Conservation (phyloP, 768 basidiomycete genomes). For the Russula brevipes region DNA sequence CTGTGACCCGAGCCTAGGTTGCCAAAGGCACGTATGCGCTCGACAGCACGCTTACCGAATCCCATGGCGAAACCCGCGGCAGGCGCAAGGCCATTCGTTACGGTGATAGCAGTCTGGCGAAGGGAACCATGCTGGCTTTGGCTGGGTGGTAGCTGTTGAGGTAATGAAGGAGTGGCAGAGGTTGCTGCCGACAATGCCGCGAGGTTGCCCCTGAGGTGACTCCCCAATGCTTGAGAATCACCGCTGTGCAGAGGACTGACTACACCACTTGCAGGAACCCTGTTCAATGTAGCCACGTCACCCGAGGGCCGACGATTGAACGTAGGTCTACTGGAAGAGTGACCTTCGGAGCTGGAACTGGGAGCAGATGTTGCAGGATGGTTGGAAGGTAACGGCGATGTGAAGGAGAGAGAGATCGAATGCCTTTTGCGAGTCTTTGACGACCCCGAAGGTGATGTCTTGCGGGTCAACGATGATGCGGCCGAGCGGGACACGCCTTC, state of each 20-base stretch:
- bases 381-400: conserved; percentile 31
- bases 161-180: conserved; percentile 29
- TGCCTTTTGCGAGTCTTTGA: conserved; percentile 50
- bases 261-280: conserved; percentile 40
- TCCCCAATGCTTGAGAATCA: conserved; percentile 35
- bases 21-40: conserved; percentile 48
- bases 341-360: conserved; percentile 5
- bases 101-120: conserved; percentile 67
- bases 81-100: conserved; percentile 62
- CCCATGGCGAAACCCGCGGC: conserved; percentile 62
- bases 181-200: conserved; percentile 41
- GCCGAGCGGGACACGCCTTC: conserved; percentile 38
- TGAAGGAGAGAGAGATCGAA: conserved; percentile 58
- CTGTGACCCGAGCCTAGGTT: conserved; percentile 7
- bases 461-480: conserved; percentile 25
- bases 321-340: background rate
- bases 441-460: conserved; percentile 42
- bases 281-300: conserved; percentile 39
- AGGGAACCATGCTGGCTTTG: conserved; percentile 32
- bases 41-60: conserved; percentile 60
- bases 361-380: conserved; percentile 1
- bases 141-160: conserved; percentile 28
- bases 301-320: conserved; percentile 16
- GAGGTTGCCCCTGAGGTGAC: conserved; percentile 44
- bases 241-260: conserved; percentile 36